Base-by-base conservation (phyloP, 768 basidiomycete species). In the Leccinum fibrillosum region DNA sequence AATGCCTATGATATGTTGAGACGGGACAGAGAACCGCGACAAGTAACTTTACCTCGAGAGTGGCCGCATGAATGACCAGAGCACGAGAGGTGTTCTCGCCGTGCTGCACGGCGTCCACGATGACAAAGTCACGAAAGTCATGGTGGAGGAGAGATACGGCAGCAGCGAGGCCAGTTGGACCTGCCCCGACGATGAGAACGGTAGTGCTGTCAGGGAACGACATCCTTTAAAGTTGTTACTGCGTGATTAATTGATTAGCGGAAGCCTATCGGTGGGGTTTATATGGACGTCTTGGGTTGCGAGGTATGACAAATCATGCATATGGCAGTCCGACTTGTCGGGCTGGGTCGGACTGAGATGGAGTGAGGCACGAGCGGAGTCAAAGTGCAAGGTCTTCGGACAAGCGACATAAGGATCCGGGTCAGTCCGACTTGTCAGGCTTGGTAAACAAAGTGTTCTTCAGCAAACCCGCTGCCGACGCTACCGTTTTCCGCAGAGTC, bases 1-100 rank as follows among this genome's bases (percentile, higher is more conserved):
- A 85, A 68, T 0, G 77, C 76, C 82, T 84, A 49, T 13, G 25
- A 61, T 61, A 30, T 47, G 23, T 47, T 11, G 3, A 13, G 19
- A 23, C 21, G 23, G 3, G 45, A 47, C 1, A 23, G 12, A 21
- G 5, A 25, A 15, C 12, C 12, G 8, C 12, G 23, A 47, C 7
- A 15, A 12, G 21, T 2, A 17, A 21, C 5, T 15, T 8, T 49
- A 81, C 82, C 74, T 84, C 82, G 19, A 84, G 70, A 3, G 82
- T 84, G 32, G 81, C 79, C n/a, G 82, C 78, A 60, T 84, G 82
- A 28, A 83, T 64, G 1, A 76, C 71, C 6, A 79, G 61, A 0
- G 83, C 81, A 9, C 82, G 78, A 12, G 82, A 81, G 5, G 75
- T 70, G 49, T 75, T 73, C 50, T 73, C 67, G 21, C 45, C 45